Evolutionary conservation across 1,284 basidiomycete genomes (phyloP), one percentile per base, ranked within the genome.

Genomic region (Vanrija sp.): DNA sequence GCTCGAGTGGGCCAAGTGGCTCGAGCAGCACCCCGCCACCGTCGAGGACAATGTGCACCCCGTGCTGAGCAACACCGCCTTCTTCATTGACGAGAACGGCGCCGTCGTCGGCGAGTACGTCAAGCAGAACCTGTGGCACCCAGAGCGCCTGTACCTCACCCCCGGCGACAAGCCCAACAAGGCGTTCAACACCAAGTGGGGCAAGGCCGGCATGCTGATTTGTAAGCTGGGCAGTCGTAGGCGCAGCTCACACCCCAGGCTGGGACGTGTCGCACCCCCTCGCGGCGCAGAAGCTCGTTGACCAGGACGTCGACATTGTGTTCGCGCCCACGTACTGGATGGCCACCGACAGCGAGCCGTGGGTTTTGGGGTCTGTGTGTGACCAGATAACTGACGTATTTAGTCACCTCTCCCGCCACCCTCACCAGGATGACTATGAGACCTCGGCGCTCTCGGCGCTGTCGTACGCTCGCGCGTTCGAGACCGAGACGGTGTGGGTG

Each of bases 101-200:
- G 49, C 65, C 25, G 40, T 69, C 5, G 25, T 62, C 4, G 70
- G 70, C 0, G 48, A 64, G 29, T 78, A 76, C 56, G 59, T 66
- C 8, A 78, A 78, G 63, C 62, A 60, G 43, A 77, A 76, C 57
- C 59, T 78, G 4, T 78, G 76, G 76, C 74, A 76, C 54, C 71
- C 73, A 14, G 76, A 78, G 62, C 56, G 73, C 15, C 65, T 73
- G 5, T 76, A 76, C 55, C 61, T 78, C 1, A 64, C 63, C 2
- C 48, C 72, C 1, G 75, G 76, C 10, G 55, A 63, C 39, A 64
- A 63, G 19, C 60, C 66, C 6, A 64, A 66, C 44, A 51, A 58
- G 34, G 67, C 72, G 6, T 76, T 78, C 46, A 63, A 74, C 2
- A 74, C 74, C 14, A 66, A 69, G 44, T 75, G 69, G 65, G 72